Evolutionary conservation across 495 filamentous ascomycete genomes (phyloP).

Genomic region (Sabuloglossum arenarium): DNA sequence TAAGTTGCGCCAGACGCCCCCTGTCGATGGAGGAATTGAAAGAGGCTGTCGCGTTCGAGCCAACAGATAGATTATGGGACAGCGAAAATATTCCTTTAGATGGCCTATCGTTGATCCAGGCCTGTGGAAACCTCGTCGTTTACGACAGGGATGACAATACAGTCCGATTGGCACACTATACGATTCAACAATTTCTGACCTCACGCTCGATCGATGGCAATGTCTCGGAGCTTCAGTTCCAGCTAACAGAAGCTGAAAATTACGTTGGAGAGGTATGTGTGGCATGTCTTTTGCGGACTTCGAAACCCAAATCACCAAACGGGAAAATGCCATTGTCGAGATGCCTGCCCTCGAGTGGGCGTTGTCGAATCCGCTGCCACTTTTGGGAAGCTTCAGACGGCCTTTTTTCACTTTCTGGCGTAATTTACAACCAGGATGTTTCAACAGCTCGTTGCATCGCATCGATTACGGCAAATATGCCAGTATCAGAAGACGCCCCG

Average conservation of each 20-base stretch:
- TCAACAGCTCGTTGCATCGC: too few relatives aligned
- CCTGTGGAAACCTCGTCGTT: conserved; percentile 10
- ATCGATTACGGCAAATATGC: not conserved
- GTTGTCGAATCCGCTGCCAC: not conserved
- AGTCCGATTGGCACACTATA: conserved; percentile 12
- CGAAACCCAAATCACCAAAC: conserved; percentile 2
- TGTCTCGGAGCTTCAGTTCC: conserved; percentile 2
- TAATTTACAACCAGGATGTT: too few relatives aligned
- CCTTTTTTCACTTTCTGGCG: not conserved
- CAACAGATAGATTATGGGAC: conserved; percentile 4
- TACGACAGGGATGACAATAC: conserved; percentile 7
- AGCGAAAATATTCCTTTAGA: conserved; percentile 1
- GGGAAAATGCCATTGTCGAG: too few relatives aligned
- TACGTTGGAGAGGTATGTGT: conserved; percentile 6
- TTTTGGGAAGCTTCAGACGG: not conserved
- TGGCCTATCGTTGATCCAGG: not conserved
- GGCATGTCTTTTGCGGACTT: conserved; percentile 8
- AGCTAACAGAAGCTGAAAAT: not conserved
- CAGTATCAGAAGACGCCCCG: not conserved
- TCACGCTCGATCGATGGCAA: not conserved
- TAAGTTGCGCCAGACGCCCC: conserved; percentile 8
- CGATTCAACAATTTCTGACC: conserved; percentile 10
- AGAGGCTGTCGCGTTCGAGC: conserved; percentile 10
- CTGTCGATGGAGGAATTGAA: conserved; percentile 9
- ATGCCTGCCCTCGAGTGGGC: too few relatives aligned